Percentiles rank a stretch among this genome's conserved stretches.
phyloP scores from a whole-genome alignment of 257 asterid genomes.

The Coffea eugenioides region DNA sequence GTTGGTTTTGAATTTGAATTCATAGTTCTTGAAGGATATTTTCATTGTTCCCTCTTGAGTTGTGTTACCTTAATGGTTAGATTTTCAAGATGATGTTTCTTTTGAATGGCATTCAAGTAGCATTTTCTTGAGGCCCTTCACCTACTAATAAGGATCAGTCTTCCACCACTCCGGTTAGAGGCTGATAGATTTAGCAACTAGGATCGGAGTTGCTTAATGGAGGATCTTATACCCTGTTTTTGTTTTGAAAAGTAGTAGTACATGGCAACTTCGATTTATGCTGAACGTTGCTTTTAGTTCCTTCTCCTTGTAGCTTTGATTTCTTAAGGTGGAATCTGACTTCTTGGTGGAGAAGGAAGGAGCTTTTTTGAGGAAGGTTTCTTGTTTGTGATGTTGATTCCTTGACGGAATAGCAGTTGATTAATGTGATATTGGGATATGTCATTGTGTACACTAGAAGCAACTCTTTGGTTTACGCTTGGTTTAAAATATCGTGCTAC shows the following conservation, averaged over 20 bases:
- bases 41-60: background rate
- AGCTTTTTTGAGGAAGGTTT: background rate
- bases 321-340: background rate
- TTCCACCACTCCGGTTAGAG: background rate
- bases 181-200: background rate
- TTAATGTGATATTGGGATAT: background rate
- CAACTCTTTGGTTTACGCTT: background rate
- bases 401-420: background rate
- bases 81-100: background rate
- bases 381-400: background rate
- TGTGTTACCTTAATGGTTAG: background rate
- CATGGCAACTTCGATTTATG: too few relatives aligned
- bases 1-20: background rate
- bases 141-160: background rate
- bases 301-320: background rate
- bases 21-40: background rate
- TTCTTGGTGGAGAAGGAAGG: background rate
- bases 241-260: background rate
- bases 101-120: background rate
- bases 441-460: background rate
- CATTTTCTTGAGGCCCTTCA: background rate
- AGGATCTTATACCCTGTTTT: background rate
- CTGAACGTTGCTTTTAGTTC: background rate
- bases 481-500: background rate
- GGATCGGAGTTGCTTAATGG: background rate